Conservation (phyloP, 768 basidiomycete species). For the Tremella yokohamensis region DNA sequence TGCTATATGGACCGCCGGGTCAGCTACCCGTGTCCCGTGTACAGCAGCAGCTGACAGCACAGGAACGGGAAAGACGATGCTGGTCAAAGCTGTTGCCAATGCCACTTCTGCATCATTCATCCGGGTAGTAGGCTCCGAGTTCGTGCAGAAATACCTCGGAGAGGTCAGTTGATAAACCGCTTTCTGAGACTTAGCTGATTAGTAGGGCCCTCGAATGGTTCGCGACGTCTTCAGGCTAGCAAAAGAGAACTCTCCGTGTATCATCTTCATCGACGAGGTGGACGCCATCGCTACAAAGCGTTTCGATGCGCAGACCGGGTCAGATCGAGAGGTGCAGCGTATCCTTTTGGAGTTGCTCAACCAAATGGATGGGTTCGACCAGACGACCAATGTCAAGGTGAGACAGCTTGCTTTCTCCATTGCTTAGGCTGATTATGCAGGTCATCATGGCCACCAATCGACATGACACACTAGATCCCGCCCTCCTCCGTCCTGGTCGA, state of each 20-base stretch:
- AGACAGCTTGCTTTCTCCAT: not conserved
- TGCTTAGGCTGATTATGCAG: conserved; percentile 53
- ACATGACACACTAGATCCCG: conserved; percentile 95
- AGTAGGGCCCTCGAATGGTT: conserved; percentile 90
- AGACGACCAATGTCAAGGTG: conserved; percentile 97
- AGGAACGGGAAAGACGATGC: conserved; percentile 99
- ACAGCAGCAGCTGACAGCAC: conserved; percentile 8
- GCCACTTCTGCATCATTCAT: conserved; percentile 97
- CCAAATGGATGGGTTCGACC: conserved; percentile 99
- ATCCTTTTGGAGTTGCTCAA: conserved; percentile 93
- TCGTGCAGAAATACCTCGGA: conserved; percentile 98
- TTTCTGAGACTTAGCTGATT: not conserved
- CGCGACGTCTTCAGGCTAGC: conserved; percentile 98
- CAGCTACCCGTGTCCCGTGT: conserved; percentile 23
- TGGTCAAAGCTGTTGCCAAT: conserved; percentile 98
- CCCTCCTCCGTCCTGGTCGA: conserved; percentile 92
- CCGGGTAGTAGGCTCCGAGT: conserved; percentile 95
- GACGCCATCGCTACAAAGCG: conserved; percentile 99
- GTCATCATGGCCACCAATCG: conserved; percentile 99
- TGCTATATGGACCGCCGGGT: conserved; percentile 97
- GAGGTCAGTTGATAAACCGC: conserved; percentile 55
- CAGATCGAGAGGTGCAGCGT: conserved; percentile 97
- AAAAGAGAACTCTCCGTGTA: conserved; percentile 91
- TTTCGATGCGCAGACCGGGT: conserved; percentile 98
- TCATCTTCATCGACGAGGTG: conserved; percentile 93